Conservation (phyloP, 2,329 filamentous ascomycete genomes). For the Ustilaginoidea virens region DNA sequence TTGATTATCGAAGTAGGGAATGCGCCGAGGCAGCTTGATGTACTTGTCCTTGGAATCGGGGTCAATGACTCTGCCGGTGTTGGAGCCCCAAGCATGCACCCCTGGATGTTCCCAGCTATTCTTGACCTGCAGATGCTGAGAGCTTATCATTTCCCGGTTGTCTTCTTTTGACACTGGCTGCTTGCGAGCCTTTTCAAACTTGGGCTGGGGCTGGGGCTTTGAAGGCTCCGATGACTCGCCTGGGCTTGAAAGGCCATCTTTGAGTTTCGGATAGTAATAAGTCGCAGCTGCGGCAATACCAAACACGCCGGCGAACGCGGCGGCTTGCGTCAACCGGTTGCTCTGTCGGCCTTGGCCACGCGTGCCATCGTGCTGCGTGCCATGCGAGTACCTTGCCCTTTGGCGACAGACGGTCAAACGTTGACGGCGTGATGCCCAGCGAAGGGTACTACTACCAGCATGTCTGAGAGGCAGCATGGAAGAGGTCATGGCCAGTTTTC, state of each 20-base stretch:
- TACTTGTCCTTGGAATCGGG: conserved; percentile 63
- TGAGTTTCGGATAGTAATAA: conserved; percentile 22
- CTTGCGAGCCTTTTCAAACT: conserved; percentile 51
- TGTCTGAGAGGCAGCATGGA: conserved; percentile 14
- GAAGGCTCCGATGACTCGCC: conserved; percentile 7
- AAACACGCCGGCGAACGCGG: conserved; percentile 17
- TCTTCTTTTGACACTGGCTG: conserved; percentile 50
- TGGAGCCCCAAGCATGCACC: conserved; percentile 89
- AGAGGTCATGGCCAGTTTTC: no score
- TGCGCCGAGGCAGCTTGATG: conserved; percentile 65
- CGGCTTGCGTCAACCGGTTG: conserved; percentile 5
- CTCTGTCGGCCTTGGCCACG: conserved; percentile 13
- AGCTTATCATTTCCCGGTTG: conserved; percentile 61
- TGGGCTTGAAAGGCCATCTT: conserved; percentile 8
- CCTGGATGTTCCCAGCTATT: conserved; percentile 70
- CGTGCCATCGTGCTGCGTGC: conserved; percentile 6
- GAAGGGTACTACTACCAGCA: conserved; percentile 10
- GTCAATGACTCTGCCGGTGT: conserved; percentile 69
- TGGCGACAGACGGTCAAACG: conserved; percentile 11
- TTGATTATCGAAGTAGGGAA: conserved; percentile 71
- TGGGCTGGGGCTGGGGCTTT: conserved; percentile 40
- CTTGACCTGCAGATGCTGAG: conserved; percentile 78
- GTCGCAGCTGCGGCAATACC: conserved; percentile 22
- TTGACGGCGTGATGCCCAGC: conserved; percentile 10
- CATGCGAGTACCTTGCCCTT: conserved; percentile 16